Percentiles rank a stretch among this genome's conserved stretches.
Evolutionary conservation across 169 alveolate species (phyloP).

Genomic region (Sarcocystis neurona): DNA sequence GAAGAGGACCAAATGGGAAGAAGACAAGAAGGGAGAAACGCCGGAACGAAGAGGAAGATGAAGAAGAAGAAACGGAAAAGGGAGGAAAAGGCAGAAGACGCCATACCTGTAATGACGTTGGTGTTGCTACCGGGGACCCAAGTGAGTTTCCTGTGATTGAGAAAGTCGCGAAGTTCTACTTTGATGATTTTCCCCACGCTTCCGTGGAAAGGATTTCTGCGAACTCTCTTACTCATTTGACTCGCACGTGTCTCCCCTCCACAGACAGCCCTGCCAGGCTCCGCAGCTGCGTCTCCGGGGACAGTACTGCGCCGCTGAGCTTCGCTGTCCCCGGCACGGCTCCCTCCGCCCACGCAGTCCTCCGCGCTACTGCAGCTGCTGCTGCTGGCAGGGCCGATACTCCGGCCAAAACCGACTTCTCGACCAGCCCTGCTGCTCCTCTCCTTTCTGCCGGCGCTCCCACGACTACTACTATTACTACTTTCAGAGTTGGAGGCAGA

Average conservation of each 20-base stretch:
- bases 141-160: constrained; percentile 4
- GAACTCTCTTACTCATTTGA: background rate
- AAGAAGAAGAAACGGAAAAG: background rate
- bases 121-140: constrained; percentile 31
- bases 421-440: no score
- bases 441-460: no score
- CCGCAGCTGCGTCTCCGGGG: background rate
- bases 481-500: no score
- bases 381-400: no score
- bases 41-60: background rate
- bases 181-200: constrained; percentile 21
- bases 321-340: background rate
- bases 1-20: background rate
- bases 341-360: background rate
- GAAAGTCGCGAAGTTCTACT: constrained; percentile 35
- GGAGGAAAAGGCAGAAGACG: background rate
- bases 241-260: background rate
- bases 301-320: background rate
- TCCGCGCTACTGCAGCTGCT: no score
- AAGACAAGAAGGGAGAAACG: background rate
- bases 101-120: constrained; percentile 26
- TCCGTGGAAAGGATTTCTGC: constrained; percentile 33
- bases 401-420: no score
- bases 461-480: no score
- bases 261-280: background rate